Base-by-base conservation (phyloP, 108 stramenopile species). In the Nitzschia palea region DNA sequence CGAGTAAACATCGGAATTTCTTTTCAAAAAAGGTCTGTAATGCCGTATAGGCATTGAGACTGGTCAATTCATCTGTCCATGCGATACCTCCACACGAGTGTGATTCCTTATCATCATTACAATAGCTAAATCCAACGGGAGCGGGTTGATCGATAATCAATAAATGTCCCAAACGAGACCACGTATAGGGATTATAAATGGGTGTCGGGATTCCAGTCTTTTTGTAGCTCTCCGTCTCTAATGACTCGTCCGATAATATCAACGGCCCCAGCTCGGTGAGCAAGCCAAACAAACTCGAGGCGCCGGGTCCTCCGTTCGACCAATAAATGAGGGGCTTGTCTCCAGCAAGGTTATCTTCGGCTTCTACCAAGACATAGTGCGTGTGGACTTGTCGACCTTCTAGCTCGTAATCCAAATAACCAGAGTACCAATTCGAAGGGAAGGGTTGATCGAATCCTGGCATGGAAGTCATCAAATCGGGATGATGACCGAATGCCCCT, bases 271-370 rank as follows among this genome's bases (percentile, higher is more conserved):
- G 22, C 62, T 93, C 91, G 17, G 78, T 81, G 18, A 93, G 43
- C 2, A 89, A 34, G 3, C 88, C 93, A 69, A 83, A 85, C 54
- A 89, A 37, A 20, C 64, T 68, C 10, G 77, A 77, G 17, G 89
- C 88, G n/a, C 93, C 93, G 2, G 93, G 93, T 36, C 93, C 93
- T 29, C 93, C 93, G 58, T 88, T 91, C 0, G 76, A 61, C 93
- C 93, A 94, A 44, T 88, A 79, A 31, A 90, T 82, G 42, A 90
- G 40, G 4, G 88, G 88, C 31, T 67, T 73, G 37, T 68, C 74
- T 17, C 63, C 73, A 17, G 71, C 71, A 6, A 30, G 29, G n/a
- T 60, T 70, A 26, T 79, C 73, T 69, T 85, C 80, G 10, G 77
- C 73, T 54, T 80, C 56, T 12, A 82, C 61, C 20, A 80, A 76